Conservation (phyloP, 1,139 yeast species). For the Saccharomyces pastorianus region DNA sequence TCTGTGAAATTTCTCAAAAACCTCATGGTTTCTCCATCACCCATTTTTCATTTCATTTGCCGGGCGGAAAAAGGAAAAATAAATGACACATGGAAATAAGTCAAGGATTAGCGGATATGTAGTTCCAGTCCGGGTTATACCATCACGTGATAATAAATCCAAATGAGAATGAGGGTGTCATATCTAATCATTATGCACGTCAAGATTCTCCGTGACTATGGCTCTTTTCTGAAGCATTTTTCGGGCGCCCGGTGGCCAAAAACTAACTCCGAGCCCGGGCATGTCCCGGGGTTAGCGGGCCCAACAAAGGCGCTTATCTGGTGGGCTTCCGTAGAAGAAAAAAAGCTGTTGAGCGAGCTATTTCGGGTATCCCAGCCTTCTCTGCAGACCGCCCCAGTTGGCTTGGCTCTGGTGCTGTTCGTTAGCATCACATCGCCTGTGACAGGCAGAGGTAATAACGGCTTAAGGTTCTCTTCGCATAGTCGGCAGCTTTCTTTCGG, state of each 20-base stretch:
- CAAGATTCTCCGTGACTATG: not conserved
- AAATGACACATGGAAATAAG: not conserved
- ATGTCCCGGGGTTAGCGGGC: not conserved
- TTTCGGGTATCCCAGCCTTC: not conserved
- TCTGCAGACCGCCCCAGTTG: not conserved
- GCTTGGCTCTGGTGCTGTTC: not conserved
- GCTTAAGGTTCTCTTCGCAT: not conserved
- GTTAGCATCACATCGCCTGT: not conserved
- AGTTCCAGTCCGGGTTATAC: not conserved
- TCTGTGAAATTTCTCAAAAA: not conserved
- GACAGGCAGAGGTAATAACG: not conserved
- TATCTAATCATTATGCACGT: not conserved
- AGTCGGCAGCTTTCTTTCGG: not conserved
- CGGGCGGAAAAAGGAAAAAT: not conserved
- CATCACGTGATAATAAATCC: not conserved
- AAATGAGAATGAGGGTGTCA: not conserved
- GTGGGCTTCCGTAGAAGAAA: not conserved
- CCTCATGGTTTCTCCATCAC: not conserved
- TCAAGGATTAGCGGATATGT: not conserved
- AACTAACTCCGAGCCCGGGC: not conserved
- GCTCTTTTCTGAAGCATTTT: not conserved
- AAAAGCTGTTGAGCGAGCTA: not conserved
- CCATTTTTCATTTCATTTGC: not conserved
- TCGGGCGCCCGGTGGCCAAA: not conserved
- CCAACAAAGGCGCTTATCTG: conserved; percentile 1